A percentile compares a stretch with the other conserved stretches of the same genome.
Evolutionary conservation across 495 filamentous ascomycete species (phyloP).

Genomic region (Lasiosphaeris hirsuta): DNA sequence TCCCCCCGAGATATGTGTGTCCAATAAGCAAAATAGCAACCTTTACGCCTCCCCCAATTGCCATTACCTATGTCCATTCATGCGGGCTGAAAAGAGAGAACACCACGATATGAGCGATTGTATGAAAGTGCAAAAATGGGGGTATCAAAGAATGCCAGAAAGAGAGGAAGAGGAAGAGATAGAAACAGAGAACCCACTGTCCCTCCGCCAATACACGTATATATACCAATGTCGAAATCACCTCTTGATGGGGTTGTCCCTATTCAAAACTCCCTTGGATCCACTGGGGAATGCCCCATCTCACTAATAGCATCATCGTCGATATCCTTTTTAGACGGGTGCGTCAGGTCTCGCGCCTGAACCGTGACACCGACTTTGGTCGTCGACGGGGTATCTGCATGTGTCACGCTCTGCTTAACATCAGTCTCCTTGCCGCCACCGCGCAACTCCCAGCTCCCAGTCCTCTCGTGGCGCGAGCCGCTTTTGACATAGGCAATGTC

Average conservation of each 20-base stretch:
- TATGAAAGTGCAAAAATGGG: slow-evolving; percentile 5
- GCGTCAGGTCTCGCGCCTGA: neutral
- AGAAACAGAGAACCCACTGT: neutral
- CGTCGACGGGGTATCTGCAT: neutral
- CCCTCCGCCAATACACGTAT: neutral
- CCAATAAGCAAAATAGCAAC: too few species aligned
- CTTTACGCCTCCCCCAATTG: too few species aligned
- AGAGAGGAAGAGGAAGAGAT: neutral
- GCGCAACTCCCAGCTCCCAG: slow-evolving; percentile 42
- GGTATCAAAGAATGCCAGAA: slow-evolving; percentile 12
- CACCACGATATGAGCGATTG: slow-evolving; percentile 8
- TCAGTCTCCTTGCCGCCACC: slow-evolving; percentile 9
- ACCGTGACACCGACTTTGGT: neutral
- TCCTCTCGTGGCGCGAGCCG: slow-evolving; percentile 34
- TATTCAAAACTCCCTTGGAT: slow-evolving; percentile 17
- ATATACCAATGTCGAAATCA: neutral
- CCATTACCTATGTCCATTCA: too few species aligned
- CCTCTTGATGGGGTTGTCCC: too few species aligned
- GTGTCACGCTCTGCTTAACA: neutral
- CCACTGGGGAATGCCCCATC: slow-evolving; percentile 14
- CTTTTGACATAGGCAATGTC: slow-evolving; percentile 32
- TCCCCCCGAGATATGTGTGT: too few species aligned
- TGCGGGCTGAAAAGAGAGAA: neutral
- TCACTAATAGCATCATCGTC: slow-evolving; percentile 24
- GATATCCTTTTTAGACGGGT: neutral